Conservation (phyloP, 2,329 filamentous ascomycete species). For the Neofusicoccum cordaticola region DNA sequence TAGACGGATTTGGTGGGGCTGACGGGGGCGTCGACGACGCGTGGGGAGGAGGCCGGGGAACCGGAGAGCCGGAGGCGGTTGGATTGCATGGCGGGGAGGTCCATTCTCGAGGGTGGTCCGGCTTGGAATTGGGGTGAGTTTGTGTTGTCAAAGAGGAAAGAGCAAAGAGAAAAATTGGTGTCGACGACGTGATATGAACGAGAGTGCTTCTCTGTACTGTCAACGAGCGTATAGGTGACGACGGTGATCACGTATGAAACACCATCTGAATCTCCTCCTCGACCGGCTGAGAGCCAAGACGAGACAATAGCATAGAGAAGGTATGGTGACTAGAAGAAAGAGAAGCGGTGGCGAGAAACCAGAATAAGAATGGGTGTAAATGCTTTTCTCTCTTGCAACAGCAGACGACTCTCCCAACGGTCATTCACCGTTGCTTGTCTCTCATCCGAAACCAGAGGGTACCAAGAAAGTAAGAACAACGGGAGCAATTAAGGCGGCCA, state of each 20-base stretch:
- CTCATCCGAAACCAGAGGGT: neutral
- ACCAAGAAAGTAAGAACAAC: neutral
- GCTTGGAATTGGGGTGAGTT: too few relatives aligned
- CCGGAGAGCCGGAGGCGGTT: constrained; percentile 17
- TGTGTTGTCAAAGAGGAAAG: neutral
- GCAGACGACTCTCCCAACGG: neutral
- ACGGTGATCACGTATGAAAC: neutral
- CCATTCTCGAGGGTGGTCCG: neutral
- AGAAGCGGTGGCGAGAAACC: neutral
- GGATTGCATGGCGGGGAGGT: neutral
- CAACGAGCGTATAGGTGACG: neutral
- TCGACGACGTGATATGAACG: neutral
- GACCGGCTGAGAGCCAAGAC: neutral
- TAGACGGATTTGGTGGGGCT: constrained; percentile 36
- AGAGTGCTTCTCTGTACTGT: neutral
- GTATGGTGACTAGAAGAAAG: neutral
- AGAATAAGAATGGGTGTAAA: neutral
- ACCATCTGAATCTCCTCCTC: neutral
- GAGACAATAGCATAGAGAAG: neutral
- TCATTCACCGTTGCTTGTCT: constrained; percentile 1
- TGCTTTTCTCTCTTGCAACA: too few relatives aligned
- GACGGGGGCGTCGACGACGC: constrained; percentile 27
- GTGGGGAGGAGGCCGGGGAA: constrained; percentile 25
- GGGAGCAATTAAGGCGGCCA: neutral
- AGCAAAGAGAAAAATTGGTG: neutral